phyloP scores from a whole-genome alignment of 371 early-diverging fungal species.

The Circinella umbellata region DNA sequence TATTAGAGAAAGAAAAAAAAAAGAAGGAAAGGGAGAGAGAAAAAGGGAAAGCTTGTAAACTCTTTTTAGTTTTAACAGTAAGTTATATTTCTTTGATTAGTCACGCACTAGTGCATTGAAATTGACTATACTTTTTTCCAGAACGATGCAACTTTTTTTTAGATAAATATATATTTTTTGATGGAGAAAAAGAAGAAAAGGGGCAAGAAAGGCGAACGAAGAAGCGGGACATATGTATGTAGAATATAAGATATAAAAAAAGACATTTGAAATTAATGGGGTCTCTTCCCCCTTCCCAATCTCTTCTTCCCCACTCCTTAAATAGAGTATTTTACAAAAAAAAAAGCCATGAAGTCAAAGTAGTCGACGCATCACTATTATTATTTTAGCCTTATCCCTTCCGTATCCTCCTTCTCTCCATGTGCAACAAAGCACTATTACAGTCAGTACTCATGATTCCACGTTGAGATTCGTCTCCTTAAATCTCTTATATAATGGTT shows the following conservation, averaged over 20 bases:
- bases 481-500: background rate
- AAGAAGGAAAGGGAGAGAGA: background rate
- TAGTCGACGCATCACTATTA: background rate
- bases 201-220: background rate
- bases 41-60: background rate
- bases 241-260: no score
- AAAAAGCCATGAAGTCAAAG: no score
- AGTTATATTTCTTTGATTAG: constrained; percentile 1
- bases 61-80: background rate
- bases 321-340: no score
- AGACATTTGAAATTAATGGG: no score
- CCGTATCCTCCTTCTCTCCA: background rate
- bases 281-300: no score
- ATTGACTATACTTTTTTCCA: background rate
- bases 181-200: background rate
- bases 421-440: background rate
- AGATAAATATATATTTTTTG: background rate
- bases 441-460: background rate
- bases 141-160: background rate
- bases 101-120: constrained; percentile 6
- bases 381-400: background rate
- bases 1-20: background rate
- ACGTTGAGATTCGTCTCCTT: background rate
- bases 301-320: no score
- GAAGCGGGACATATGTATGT: no score